Evolutionary conservation across 2,329 filamentous ascomycete species (phyloP).

Genomic region (Trichoderma breve): DNA sequence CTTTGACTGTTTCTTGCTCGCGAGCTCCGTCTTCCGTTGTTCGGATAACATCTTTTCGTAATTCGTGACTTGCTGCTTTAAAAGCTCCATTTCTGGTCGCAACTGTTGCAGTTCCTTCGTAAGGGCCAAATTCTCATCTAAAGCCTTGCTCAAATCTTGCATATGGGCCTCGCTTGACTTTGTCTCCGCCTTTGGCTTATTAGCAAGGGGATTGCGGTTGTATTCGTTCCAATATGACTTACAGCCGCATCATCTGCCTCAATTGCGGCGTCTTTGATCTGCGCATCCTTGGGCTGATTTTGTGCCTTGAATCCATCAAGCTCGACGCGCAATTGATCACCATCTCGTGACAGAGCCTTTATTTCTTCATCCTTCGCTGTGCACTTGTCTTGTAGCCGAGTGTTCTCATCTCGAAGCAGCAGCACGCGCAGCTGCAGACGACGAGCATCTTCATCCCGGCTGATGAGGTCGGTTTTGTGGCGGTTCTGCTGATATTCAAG

Average conservation of each 20-base stretch:
- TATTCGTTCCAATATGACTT: neutral
- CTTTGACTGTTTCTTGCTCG: slow-evolving; percentile 62
- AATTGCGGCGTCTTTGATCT: slow-evolving; percentile 48
- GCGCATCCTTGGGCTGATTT: slow-evolving; percentile 45
- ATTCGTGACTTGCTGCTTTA: slow-evolving; percentile 52
- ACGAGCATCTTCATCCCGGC: slow-evolving; percentile 73
- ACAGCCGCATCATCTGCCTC: slow-evolving; percentile 51
- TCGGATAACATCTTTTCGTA: slow-evolving; percentile 72
- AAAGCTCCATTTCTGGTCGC: slow-evolving; percentile 56
- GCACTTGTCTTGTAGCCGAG: slow-evolving; percentile 63
- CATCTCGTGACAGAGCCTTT: slow-evolving; percentile 43
- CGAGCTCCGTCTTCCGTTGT: slow-evolving; percentile 81
- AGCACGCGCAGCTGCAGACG: slow-evolving; percentile 66
- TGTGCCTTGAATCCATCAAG: slow-evolving; percentile 45
- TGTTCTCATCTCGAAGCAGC: slow-evolving; percentile 72
- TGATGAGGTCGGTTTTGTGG: slow-evolving; percentile 64
- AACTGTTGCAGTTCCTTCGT: slow-evolving; percentile 51
- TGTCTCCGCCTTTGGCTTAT: slow-evolving; percentile 61
- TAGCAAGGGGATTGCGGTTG: slow-evolving; percentile 9
- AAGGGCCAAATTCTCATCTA: slow-evolving; percentile 58
- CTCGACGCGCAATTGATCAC: slow-evolving; percentile 41
- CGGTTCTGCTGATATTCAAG: slow-evolving; percentile 65
- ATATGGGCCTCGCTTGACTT: slow-evolving; percentile 64
- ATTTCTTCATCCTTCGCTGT: slow-evolving; percentile 59
- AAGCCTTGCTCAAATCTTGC: slow-evolving; percentile 66